Conservation (phyloP, 2,329 filamentous ascomycete genomes). For the Fusarium sp. region DNA sequence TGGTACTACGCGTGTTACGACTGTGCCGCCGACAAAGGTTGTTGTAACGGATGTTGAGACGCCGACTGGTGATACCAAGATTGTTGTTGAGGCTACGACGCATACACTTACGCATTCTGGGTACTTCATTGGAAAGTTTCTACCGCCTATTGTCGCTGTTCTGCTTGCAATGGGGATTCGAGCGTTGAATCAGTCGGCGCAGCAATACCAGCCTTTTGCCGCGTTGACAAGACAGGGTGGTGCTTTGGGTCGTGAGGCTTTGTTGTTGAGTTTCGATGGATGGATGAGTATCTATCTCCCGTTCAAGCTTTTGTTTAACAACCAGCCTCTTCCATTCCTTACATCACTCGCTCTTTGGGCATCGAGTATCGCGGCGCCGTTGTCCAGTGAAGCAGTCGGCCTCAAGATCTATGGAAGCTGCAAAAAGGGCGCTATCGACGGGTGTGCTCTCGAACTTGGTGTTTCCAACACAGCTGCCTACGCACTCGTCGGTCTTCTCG, state of each 20-base stretch:
- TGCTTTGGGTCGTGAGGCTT: slow-evolving; percentile 52
- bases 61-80: slow-evolving; percentile 6
- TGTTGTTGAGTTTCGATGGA: slow-evolving; percentile 55
- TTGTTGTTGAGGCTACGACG: slow-evolving; percentile 25
- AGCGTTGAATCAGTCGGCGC: slow-evolving; percentile 53
- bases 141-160: slow-evolving; percentile 54
- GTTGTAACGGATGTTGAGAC: slow-evolving; percentile 29
- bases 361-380: slow-evolving; percentile 25
- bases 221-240: slow-evolving; percentile 52
- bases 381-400: slow-evolving; percentile 37
- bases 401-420: slow-evolving; percentile 38
- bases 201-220: slow-evolving; percentile 57
- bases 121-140: slow-evolving; percentile 55
- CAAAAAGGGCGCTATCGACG: slow-evolving; percentile 26
- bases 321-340: slow-evolving; percentile 47
- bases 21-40: slow-evolving; percentile 23
- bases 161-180: slow-evolving; percentile 53
- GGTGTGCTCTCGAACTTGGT: slow-evolving; percentile 35
- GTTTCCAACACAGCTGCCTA: slow-evolving; percentile 29
- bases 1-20: slow-evolving; percentile 24
- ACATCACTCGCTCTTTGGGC: slow-evolving; percentile 18
- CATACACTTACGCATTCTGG: slow-evolving; percentile 31
- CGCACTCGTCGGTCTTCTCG: slow-evolving; percentile 23
- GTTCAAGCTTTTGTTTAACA: slow-evolving; percentile 47
- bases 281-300: slow-evolving; percentile 50